Evolutionary conservation across 352 stramenopile genomes (phyloP).

Genomic region (Lagenidium sp.): DNA sequence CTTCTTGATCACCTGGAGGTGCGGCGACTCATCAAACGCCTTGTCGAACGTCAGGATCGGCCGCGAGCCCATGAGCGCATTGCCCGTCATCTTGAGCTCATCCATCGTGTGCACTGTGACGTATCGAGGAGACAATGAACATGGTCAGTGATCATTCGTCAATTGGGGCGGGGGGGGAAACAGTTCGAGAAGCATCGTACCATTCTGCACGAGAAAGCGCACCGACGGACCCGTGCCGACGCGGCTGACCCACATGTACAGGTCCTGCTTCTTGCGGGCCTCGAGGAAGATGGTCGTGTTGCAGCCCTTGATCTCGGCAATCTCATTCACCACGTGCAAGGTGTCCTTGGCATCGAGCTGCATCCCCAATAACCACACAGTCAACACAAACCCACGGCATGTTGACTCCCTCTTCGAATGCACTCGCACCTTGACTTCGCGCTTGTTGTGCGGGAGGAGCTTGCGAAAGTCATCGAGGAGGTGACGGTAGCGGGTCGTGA

Average conservation of each 20-base stretch:
- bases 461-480: conserved; percentile 97
- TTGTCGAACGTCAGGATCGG: conserved; percentile 97
- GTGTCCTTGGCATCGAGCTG: conserved; percentile 92
- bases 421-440: conserved; percentile 89
- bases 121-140: too few relatives aligned
- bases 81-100: conserved; percentile 99
- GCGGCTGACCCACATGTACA: conserved; percentile 98
- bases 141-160: too few relatives aligned
- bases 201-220: conserved; percentile 98
- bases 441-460: conserved; percentile 98
- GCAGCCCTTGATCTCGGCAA: conserved; percentile 98
- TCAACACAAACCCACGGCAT: neutral
- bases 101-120: conserved; percentile 97
- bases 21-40: conserved; percentile 83
- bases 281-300: conserved; percentile 97
- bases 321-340: conserved; percentile 96
- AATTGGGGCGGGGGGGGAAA: too few relatives aligned
- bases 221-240: conserved; percentile 93
- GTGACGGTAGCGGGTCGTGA: conserved; percentile 95
- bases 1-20: conserved; percentile 95
- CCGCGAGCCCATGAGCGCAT: conserved; percentile 96
- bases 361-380: neutral
- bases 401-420: neutral
- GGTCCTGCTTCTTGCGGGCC: conserved; percentile 95
- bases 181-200: conserved; percentile 5